Evolutionary conservation across 164 flowering plant genomes (phyloP).

Genomic region (Umbilicus rupestris): DNA sequence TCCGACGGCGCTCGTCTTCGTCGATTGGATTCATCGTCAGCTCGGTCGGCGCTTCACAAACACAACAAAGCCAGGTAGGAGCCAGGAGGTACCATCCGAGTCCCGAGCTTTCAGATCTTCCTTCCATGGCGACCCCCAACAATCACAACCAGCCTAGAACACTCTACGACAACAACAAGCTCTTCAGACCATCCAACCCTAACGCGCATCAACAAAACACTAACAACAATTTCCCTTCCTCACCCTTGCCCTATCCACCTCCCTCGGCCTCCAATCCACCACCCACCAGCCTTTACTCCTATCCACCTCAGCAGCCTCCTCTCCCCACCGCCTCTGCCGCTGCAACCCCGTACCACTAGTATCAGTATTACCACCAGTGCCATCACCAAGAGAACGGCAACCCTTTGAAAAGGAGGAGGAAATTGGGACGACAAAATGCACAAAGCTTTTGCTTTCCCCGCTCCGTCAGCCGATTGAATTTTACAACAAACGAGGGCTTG

Average conservation of each 20-base stretch:
- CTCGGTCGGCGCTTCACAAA: no score
- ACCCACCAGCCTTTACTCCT: constrained; percentile 27
- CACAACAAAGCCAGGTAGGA: no score
- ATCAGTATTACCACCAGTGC: constrained; percentile 12
- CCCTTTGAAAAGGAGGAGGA: not conserved
- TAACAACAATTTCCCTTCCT: constrained; percentile 8
- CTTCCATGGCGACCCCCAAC: constrained; percentile 15
- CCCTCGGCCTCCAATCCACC: constrained; percentile 31
- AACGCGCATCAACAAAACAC: not conserved
- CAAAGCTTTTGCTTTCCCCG: not conserved
- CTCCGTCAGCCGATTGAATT: not conserved
- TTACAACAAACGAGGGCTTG: not conserved
- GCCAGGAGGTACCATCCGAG: no score
- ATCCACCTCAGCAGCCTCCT: constrained; percentile 14
- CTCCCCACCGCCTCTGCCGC: not conserved
- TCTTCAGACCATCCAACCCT: constrained; percentile 12
- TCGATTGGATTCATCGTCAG: no score
- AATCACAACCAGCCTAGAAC: constrained; percentile 36
- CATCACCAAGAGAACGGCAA: no score
- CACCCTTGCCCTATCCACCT: constrained; percentile 17
- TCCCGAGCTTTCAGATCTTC: no score
- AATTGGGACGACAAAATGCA: not conserved
- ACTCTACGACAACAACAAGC: constrained; percentile 47
- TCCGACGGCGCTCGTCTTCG: no score
- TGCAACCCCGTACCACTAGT: constrained; percentile 13